phyloP scores from a whole-genome alignment of 108 stramenopile genomes.

The Cyclotella baltica region DNA sequence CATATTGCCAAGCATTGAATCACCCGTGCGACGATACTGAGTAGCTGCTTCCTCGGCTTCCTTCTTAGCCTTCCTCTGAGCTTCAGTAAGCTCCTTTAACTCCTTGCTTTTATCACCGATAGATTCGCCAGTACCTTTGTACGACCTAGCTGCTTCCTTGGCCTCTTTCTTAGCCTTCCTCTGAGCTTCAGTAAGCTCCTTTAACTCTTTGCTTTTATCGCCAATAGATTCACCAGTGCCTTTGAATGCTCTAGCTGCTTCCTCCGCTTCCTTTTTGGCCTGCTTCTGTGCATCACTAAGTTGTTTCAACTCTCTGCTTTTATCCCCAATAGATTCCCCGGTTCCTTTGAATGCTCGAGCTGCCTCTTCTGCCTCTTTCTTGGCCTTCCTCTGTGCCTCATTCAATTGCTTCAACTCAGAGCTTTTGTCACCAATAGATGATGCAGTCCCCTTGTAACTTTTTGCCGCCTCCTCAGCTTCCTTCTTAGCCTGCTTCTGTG shows the following conservation, averaged over 20 bases:
- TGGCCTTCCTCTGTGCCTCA: not conserved
- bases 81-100: constrained; percentile 13
- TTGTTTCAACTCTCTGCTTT: not conserved
- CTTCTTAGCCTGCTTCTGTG: not conserved
- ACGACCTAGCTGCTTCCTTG: not conserved
- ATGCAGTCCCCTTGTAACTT: not conserved
- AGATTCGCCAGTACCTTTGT: not conserved
- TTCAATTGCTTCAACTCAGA: constrained; percentile 1
- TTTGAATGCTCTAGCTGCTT: not conserved
- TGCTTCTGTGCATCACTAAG: not conserved
- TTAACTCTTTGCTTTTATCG: not conserved
- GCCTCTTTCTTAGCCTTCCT: constrained; percentile 4
- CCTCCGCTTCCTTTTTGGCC: constrained; percentile 1
- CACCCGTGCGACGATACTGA: not conserved
- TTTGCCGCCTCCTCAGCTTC: not conserved
- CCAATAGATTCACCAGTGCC: not conserved
- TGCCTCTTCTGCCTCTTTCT: not conserved
- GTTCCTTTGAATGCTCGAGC: too few species aligned
- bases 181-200: constrained; percentile 1
- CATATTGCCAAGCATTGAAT: not conserved
- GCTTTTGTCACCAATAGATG: not conserved
- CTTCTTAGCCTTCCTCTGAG: constrained; percentile 6
- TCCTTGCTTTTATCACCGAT: constrained; percentile 10
- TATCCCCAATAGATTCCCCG: not conserved
- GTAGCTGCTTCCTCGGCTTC: constrained; percentile 20